Evolutionary conservation across 768 basidiomycete genomes (phyloP).

Genomic region (Scleroderma citrinum): DNA sequence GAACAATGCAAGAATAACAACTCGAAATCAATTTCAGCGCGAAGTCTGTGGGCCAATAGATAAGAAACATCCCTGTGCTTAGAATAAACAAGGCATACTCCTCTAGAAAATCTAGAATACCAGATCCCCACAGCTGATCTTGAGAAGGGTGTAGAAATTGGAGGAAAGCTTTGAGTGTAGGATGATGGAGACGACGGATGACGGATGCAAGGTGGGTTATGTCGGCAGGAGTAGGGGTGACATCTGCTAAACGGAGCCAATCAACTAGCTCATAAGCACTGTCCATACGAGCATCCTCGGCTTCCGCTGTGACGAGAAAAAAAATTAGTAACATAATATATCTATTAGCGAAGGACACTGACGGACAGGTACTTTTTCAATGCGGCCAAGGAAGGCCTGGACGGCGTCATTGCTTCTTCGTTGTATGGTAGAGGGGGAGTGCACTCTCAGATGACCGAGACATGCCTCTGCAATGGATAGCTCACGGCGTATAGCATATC

Average conservation of each 20-base stretch:
- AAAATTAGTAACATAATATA: background rate
- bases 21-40: slow-evolving; percentile 31
- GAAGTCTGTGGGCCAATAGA: slow-evolving; percentile 8
- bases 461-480: slow-evolving; percentile 33
- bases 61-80: background rate
- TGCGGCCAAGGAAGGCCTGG: slow-evolving; percentile 38
- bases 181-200: slow-evolving; percentile 36
- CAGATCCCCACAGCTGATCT: slow-evolving; percentile 37
- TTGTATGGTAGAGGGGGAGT: background rate
- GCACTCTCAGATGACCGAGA: slow-evolving; percentile 28
- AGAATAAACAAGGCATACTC: slow-evolving; percentile 20
- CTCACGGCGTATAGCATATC: slow-evolving; percentile 41
- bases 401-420: slow-evolving; percentile 16
- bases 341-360: slow-evolving; percentile 19
- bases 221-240: slow-evolving; percentile 30
- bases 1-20: slow-evolving; percentile 38
- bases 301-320: slow-evolving; percentile 30
- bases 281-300: slow-evolving; percentile 27
- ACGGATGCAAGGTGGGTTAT: slow-evolving; percentile 36
- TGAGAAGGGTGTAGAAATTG: slow-evolving; percentile 39
- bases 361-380: slow-evolving; percentile 45
- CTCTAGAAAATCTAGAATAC: slow-evolving; percentile 14
- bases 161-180: slow-evolving; percentile 38
- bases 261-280: slow-evolving; percentile 58
- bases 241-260: slow-evolving; percentile 47